Base-by-base conservation (phyloP, 31 red algal species). In the Endocladia muricata region DNA sequence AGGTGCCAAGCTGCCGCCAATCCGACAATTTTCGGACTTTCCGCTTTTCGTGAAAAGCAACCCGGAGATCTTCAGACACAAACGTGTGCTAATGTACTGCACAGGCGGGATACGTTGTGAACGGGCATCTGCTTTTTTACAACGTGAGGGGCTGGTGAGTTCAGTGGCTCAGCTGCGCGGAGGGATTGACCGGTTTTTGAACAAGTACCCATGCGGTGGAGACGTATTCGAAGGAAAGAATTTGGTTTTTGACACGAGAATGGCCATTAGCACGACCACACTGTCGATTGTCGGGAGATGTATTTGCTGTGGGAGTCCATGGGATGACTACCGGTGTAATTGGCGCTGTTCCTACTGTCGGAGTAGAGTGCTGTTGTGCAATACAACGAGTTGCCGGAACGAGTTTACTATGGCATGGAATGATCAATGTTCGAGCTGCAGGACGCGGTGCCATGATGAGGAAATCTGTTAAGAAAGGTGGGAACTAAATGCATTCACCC, bases 1-100 rank as follows among this genome's bases (percentile, higher is more conserved):
- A 11, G 56, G 67, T 0, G 76, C 75, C n/a, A 28, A 81, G n/a
- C 33, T 75, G 33, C 85, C 85, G 0, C 56, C 74, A 23, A 89
- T 89, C 63, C 66, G 85, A 40, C 75, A 89, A 41, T 89, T 81
- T 59, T 74, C 85, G 35, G 85, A 89, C 42, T 89, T 89, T 54
- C 76, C 85, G 40, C 36, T 49, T 2, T 89, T 56, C 22, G 42
- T 89, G 37, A 25, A 3, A 19, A 44, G 58, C 7, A 89, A 80
- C 60, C 26, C 40, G 29, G 67, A 89, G 17, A 41, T 64, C 41
- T 81, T 89, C 34, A n/a, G 19, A 43, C 76, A 55, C 2, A 73
- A 75, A 48, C 51, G 76, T 2, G 76, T 89, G 3, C 40, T 89
- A 2, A 89, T 89, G 85, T 89, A 89, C 42, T 89, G 85, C 59